Evolutionary conservation across 2,329 filamentous ascomycete species (phyloP), one percentile per base, ranked within the genome.

Genomic region (Aphanocladium album): DNA sequence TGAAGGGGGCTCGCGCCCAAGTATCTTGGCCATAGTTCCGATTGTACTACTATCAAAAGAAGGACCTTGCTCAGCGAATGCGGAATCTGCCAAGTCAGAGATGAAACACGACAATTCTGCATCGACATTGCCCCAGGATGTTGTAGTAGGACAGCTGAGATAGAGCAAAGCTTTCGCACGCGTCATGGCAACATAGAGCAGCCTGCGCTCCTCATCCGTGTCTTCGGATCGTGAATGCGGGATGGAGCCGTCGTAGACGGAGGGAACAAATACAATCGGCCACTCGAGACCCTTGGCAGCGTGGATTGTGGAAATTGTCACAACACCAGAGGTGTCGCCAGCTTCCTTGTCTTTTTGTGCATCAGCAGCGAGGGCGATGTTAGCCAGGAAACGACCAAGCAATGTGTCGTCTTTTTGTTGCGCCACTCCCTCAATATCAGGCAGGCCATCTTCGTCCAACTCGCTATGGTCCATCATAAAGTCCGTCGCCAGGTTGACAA

Each of bases 161-260:
- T 96, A 96, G 1, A 99, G 77, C 33, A 98, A 75, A 1, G 86
- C 88, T 71, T 98, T 88, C 7, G 95, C 93, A 71, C 93, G 82
- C 3, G 93, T 99, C 93, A 99, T 98, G 30, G 93, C 93, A 16
- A 99, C 95, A 68, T 98, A 99, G 0, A 99, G 79, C 50, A 99
- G 76, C 30, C 93, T 83, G 62, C 95, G 82, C 72, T 99, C 93
- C 73, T 99, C 93, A 60, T 93, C 89, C 3, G 82, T 80, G 70
- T 98, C 91, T 50, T 97, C 93, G 1, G 92, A 84, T 66, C 93
- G 83, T 2, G 88, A 89, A 72, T 98, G 93, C 5, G 93, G 93
- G 62, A 98, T 96, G 2, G 89, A 93, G 1, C 93, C 95, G 51
- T 92, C 86, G 70, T 96, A 96, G 27, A 91, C 89, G 1, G 90